These are phyloP conservation scores for Geotrichum candidum DNA, from an alignment of 1,139 yeast genomes.

Conservation along the genomic window DNA sequence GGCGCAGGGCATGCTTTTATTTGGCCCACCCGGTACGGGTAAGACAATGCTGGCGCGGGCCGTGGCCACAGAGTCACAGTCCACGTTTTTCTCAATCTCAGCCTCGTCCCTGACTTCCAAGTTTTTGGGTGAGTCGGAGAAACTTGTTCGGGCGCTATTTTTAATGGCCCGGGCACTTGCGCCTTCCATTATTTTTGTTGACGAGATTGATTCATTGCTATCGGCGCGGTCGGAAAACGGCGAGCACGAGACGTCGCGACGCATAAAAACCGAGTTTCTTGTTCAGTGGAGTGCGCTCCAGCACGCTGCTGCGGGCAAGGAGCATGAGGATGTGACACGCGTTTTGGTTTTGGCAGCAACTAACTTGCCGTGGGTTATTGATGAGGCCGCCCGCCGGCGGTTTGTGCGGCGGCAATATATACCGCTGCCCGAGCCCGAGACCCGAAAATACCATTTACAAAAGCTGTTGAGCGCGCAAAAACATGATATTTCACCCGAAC, in stretches of 20 bases:
- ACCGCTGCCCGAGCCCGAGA: slow-evolving; percentile 86
- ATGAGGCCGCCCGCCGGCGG: slow-evolving; percentile 94
- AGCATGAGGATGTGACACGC: slow-evolving; percentile 54
- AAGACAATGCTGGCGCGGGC: slow-evolving; percentile 97
- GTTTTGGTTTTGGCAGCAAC: slow-evolving; percentile 95
- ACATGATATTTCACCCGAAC: slow-evolving; percentile 36
- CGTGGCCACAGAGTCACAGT: slow-evolving; percentile 92
- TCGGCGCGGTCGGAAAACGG: slow-evolving; percentile 77
- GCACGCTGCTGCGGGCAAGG: slow-evolving; percentile 80
- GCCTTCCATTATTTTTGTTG: slow-evolving; percentile 92
- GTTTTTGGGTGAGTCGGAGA: slow-evolving; percentile 84
- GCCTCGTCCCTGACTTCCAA: slow-evolving; percentile 91
- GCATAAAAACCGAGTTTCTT: slow-evolving; percentile 89
- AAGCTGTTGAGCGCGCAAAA: slow-evolving; percentile 72
- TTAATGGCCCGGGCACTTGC: slow-evolving; percentile 78
- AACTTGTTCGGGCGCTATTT: slow-evolving; percentile 83
- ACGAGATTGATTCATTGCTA: slow-evolving; percentile 88
- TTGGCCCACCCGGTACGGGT: slow-evolving; percentile 99
- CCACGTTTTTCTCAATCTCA: slow-evolving; percentile 88
- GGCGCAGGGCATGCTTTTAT: slow-evolving; percentile 88
- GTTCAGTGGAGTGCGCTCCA: slow-evolving; percentile 95
- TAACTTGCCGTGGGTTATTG: slow-evolving; percentile 95
- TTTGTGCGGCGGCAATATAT: slow-evolving; percentile 91
- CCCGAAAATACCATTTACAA: slow-evolving; percentile 65
- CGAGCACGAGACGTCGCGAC: slow-evolving; percentile 84